Percentiles rank a stretch among this genome's conserved stretches.
Conservation (phyloP, 495 filamentous ascomycete species). For the Neurospora sp. region DNA sequence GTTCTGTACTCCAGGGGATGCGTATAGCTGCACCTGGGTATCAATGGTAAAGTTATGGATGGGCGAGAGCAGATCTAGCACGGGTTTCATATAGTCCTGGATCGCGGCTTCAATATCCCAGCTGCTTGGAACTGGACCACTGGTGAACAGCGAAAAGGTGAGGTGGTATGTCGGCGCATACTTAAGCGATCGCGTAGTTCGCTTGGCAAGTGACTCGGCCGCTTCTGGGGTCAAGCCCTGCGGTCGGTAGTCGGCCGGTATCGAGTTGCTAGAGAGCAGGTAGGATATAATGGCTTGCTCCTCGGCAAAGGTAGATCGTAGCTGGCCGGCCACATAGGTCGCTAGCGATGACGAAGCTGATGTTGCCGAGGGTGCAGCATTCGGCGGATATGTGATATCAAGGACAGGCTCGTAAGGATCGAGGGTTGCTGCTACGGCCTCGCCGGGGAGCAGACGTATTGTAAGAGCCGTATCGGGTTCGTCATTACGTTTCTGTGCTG, state of each 20-base stretch:
- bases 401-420: conserved; percentile 60
- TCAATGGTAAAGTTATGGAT: conserved; percentile 97
- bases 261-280: conserved; percentile 55
- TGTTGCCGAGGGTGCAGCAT: conserved; percentile 56
- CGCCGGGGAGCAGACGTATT: conserved; percentile 57
- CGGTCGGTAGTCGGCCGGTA: conserved; percentile 36
- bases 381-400: conserved; percentile 70
- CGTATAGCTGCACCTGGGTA: conserved; percentile 91
- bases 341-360: conserved; percentile 67
- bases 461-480: conserved; percentile 51
- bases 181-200: conserved; percentile 71
- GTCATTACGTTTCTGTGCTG: conserved; percentile 8
- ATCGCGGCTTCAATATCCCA: conserved; percentile 89
- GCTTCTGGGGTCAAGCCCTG: conserved; percentile 30
- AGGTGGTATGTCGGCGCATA: conserved; percentile 92
- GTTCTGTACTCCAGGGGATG: conserved; percentile 59
- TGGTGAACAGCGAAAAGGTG: conserved; percentile 89
- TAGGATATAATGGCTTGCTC: conserved; percentile 84
- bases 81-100: conserved; percentile 67
- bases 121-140: conserved; percentile 61
- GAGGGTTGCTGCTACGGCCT: conserved; percentile 50
- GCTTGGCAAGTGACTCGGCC: conserved; percentile 39
- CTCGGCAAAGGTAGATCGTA: conserved; percentile 73
- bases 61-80: conserved; percentile 63
- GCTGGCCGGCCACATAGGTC: conserved; percentile 65